A percentile compares a stretch with the other conserved stretches of the same genome.
These are phyloP conservation scores for Elsinoe necatrix DNA, from an alignment of 2,329 filamentous ascomycete species.

Conservation along the genomic window DNA sequence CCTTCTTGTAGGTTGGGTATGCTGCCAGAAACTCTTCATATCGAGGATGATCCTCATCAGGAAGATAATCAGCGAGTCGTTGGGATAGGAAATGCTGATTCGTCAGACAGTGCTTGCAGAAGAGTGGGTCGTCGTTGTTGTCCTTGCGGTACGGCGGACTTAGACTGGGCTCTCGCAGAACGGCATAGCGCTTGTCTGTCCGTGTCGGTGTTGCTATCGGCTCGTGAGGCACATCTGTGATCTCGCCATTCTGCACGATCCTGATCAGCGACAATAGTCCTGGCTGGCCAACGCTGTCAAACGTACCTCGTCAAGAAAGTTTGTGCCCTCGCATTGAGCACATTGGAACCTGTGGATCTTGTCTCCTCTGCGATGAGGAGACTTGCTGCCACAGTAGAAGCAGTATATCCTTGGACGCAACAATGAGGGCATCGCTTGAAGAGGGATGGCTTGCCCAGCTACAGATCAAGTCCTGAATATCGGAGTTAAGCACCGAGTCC, in stretches of 20 bases:
- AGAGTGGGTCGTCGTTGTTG: conserved; percentile 45
- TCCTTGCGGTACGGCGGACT: conserved; percentile 31
- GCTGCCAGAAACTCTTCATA: conserved; percentile 60
- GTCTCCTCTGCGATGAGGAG: conserved; percentile 51
- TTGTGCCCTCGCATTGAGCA: conserved; percentile 71
- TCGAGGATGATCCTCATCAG: conserved; percentile 55
- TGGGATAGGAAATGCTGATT: conserved; percentile 79
- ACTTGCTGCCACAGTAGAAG: conserved; percentile 74
- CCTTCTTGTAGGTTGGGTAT: conserved; percentile 60
- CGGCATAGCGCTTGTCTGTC: conserved; percentile 36
- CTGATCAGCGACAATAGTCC: conserved; percentile 21
- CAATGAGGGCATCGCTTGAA: conserved; percentile 16
- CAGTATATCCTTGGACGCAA: conserved; percentile 38
- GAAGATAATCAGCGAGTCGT: conserved; percentile 71
- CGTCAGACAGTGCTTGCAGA: conserved; percentile 73
- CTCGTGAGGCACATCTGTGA: conserved; percentile 71
- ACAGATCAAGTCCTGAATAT: background rate
- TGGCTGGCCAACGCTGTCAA: no score
- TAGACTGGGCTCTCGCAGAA: conserved; percentile 30
- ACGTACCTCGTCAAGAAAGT: conserved; percentile 76
- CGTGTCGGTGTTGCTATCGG: conserved; percentile 42
- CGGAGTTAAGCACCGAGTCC: conserved; percentile 4
- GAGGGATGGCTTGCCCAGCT: background rate
- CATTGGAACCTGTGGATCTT: conserved; percentile 61
- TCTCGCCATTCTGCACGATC: conserved; percentile 62